A percentile compares a stretch with the other conserved stretches of the same genome.
Evolutionary conservation across 805 yeast species (phyloP).

Genomic region (Diddensiella transvaalensis): DNA sequence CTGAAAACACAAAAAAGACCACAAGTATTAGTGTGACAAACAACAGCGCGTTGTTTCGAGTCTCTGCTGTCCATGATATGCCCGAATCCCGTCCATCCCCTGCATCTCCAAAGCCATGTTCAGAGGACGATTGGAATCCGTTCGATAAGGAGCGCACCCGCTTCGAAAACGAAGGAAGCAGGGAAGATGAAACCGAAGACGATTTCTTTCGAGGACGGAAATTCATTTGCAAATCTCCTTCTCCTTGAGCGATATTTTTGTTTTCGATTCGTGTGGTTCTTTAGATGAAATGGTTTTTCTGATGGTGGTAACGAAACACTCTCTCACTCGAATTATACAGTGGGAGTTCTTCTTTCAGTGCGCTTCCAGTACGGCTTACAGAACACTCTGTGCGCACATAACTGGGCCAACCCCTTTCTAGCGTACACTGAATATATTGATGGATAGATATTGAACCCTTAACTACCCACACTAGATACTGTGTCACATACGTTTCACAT

Average conservation of each 20-base stretch:
- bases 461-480: too few species aligned
- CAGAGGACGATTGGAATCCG: not conserved
- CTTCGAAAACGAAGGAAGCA: not conserved
- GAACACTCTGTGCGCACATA: too few species aligned
- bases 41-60: constrained; percentile 25
- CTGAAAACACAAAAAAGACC: constrained; percentile 26
- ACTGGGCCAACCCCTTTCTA: too few species aligned
- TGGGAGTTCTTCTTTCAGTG: too few species aligned
- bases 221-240: too few species aligned
- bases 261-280: not conserved
- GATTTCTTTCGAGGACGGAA: constrained; percentile 13
- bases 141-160: not conserved
- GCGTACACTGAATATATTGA: too few species aligned
- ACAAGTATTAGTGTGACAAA: constrained; percentile 18
- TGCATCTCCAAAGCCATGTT: not conserved
- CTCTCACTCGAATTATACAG: too few species aligned
- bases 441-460: too few species aligned
- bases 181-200: constrained; percentile 6
- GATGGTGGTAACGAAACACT: too few species aligned
- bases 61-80: not conserved
- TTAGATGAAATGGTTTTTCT: too few species aligned
- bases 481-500: too few species aligned
- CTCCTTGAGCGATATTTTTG: not conserved
- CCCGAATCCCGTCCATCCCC: not conserved
- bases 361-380: too few species aligned